Percentiles rank a stretch among this genome's conserved stretches.
Evolutionary conservation across 2,329 filamentous ascomycete genomes (phyloP).

Genomic region (Cordyceps farinosa): DNA sequence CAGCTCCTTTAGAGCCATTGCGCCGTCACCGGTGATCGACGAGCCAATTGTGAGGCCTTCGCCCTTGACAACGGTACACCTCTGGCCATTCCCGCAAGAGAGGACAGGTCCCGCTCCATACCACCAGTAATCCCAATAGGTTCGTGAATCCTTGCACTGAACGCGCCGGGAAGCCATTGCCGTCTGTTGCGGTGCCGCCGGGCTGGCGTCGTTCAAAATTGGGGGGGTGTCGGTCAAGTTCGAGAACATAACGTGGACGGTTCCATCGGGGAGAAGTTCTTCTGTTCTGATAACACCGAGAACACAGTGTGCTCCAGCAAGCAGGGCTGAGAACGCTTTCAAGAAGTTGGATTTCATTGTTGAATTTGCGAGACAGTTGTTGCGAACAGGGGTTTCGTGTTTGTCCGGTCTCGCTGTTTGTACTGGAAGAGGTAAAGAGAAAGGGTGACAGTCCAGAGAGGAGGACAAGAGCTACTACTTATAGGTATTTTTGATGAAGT

Average conservation of each 20-base stretch:
- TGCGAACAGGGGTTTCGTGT: background rate
- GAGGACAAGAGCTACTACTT: background rate
- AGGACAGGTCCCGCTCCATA: background rate
- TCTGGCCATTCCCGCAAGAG: background rate
- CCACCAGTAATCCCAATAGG: slow-evolving; percentile 8
- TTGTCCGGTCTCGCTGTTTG: background rate
- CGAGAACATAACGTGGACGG: background rate
- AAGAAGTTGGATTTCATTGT: background rate
- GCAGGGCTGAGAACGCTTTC: background rate
- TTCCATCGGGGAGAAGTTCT: background rate
- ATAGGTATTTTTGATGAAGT: background rate
- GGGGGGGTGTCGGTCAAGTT: background rate
- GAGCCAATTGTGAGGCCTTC: background rate
- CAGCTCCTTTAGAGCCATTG: background rate
- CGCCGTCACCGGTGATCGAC: background rate
- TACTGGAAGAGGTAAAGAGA: background rate
- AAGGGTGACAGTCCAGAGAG: background rate
- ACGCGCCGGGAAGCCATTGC: background rate
- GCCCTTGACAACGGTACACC: background rate
- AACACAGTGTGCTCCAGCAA: background rate
- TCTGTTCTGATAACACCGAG: background rate
- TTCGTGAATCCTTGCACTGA: background rate
- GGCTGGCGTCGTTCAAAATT: background rate
- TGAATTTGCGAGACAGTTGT: too few species aligned
- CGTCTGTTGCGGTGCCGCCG: too few species aligned